Evolutionary conservation across 1,284 basidiomycete species (phyloP).

Genomic region (Apiotrichum sp.): DNA sequence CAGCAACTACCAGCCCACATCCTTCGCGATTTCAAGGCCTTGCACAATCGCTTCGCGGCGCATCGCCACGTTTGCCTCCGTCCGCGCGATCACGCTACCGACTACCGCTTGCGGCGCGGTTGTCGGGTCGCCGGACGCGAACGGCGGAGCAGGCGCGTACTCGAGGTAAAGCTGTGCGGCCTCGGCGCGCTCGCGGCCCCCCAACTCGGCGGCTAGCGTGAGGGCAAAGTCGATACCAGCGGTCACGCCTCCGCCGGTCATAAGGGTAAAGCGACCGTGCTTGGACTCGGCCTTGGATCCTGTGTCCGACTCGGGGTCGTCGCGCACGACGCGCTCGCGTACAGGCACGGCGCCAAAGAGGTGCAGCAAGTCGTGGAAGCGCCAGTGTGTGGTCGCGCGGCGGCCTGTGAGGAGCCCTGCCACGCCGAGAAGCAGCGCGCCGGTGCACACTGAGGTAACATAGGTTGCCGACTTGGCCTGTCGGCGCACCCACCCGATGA

Average conservation of each 20-base stretch:
- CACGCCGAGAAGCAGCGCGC: constrained; percentile 9
- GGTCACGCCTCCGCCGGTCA: constrained; percentile 12
- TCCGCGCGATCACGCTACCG: too few species aligned
- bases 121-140: constrained; percentile 1
- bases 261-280: too few species aligned
- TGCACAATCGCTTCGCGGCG: too few species aligned
- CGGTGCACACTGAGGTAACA: constrained; percentile 11
- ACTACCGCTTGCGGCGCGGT: constrained; percentile 4
- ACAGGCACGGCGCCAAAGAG: constrained; percentile 1
- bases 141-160: constrained; percentile 13
- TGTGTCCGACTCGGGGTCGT: too few species aligned
- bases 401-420: constrained; percentile 8
- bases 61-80: too few species aligned
- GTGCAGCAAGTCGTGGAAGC: not conserved
- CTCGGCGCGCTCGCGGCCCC: constrained; percentile 1
- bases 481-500: not conserved
- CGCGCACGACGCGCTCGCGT: constrained; percentile 6
- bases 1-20: too few species aligned
- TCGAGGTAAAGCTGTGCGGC: constrained; percentile 6
- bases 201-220: constrained; percentile 7
- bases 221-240: constrained; percentile 18
- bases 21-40: too few species aligned
- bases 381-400: constrained; percentile 9
- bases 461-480: not conserved
- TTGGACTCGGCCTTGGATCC: too few species aligned